Evolutionary conservation across 768 basidiomycete genomes (phyloP).

Genomic region (Collybia mongolica): DNA sequence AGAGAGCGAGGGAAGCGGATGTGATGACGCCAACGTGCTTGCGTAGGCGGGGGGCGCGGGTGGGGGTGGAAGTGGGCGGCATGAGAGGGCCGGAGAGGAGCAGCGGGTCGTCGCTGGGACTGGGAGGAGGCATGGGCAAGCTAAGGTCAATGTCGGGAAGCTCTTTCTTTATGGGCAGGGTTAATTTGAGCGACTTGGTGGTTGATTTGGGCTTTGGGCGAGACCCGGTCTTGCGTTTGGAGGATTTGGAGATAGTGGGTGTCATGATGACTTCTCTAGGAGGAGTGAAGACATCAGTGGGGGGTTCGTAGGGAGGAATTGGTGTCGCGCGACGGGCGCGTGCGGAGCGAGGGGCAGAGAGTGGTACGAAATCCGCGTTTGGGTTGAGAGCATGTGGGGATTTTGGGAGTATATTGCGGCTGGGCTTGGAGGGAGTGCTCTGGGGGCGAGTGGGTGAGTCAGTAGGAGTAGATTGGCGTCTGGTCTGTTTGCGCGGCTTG

Average conservation of each 20-base stretch:
- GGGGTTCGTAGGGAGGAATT: conserved; percentile 63
- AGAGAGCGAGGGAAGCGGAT: conserved; percentile 16
- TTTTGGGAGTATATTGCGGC: conserved; percentile 21
- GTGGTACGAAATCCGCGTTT: conserved; percentile 40
- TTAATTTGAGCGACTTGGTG: conserved; percentile 17
- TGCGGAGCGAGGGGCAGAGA: conserved; percentile 20
- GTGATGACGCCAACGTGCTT: conserved; percentile 17
- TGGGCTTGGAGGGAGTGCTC: conserved; percentile 20
- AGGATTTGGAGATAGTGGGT: conserved; percentile 35
- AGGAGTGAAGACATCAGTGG: conserved; percentile 66
- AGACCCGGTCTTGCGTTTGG: conserved; percentile 27
- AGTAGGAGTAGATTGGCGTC: conserved; percentile 12
- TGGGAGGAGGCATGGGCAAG: conserved; percentile 63
- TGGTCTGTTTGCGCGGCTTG: conserved; percentile 53
- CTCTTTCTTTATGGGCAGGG: conserved; percentile 53
- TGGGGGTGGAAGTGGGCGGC: conserved; percentile 22
- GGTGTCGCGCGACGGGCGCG: conserved; percentile 49
- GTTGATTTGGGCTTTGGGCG: conserved; percentile 13
- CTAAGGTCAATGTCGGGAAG: conserved; percentile 61
- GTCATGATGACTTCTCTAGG: conserved; percentile 59
- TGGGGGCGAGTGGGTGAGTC: conserved; percentile 27
- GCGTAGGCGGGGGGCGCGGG: conserved; percentile 3
- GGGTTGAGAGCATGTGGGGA: conserved; percentile 50
- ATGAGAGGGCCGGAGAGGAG: conserved; percentile 51
- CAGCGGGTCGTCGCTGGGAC: conserved; percentile 75